A percentile compares a stretch with the other conserved stretches of the same genome.
These are phyloP conservation scores for Xerocomellus intermedius DNA, from an alignment of 768 basidiomycete genomes.

Conservation along the genomic window DNA sequence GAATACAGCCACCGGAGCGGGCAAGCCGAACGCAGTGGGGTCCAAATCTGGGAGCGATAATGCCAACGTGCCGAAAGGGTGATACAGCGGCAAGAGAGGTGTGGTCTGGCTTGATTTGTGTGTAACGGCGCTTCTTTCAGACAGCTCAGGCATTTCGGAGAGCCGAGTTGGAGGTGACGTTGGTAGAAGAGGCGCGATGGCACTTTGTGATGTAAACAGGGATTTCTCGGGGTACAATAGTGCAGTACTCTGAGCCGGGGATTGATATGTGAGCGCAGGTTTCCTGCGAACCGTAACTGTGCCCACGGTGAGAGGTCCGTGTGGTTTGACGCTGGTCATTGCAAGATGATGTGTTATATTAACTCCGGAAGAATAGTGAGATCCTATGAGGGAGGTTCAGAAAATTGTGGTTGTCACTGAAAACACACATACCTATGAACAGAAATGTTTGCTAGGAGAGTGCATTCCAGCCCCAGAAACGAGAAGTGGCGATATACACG, in stretches of 20 bases:
- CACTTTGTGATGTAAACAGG: conserved; percentile 16
- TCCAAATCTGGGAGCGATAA: conserved; percentile 65
- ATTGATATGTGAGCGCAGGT: conserved; percentile 56
- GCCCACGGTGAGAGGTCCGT: conserved; percentile 5
- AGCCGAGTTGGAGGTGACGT: conserved; percentile 13
- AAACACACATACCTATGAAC: conserved; percentile 21
- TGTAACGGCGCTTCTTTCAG: conserved; percentile 13
- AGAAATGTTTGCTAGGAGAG: conserved; percentile 9
- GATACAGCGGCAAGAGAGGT: conserved; percentile 61
- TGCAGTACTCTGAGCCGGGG: conserved; percentile 43
- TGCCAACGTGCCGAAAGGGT: conserved; percentile 62
- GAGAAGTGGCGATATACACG: conserved; percentile 15
- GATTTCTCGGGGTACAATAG: conserved; percentile 21
- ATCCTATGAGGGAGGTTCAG: conserved; percentile 12
- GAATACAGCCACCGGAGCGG: conserved; percentile 42
- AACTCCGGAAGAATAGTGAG: conserved; percentile 5
- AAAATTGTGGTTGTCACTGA: background rate
- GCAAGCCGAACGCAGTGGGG: conserved; percentile 55
- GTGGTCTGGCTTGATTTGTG: conserved; percentile 27
- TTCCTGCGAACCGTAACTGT: conserved; percentile 47
- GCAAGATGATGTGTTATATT: conserved; percentile 10
- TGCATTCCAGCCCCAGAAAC: conserved; percentile 24
- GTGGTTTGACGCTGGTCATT: conserved; percentile 27
- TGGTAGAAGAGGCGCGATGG: conserved; percentile 13
- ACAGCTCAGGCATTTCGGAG: conserved; percentile 10